These are phyloP conservation scores for Oryza longistaminata DNA, from an alignment of 176 grass and related monocot species.

Conservation along the genomic window DNA sequence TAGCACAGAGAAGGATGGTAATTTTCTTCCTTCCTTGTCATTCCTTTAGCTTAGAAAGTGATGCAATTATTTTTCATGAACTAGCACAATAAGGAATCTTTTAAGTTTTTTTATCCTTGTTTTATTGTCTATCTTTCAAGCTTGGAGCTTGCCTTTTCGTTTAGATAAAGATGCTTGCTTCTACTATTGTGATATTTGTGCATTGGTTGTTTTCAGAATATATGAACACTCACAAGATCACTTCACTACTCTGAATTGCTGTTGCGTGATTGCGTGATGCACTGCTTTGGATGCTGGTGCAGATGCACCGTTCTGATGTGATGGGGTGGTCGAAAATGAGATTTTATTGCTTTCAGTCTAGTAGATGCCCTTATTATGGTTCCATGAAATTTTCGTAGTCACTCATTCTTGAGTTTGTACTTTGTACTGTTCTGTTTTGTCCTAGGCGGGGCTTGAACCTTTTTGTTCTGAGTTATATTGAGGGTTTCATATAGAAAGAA, in stretches of 20 bases:
- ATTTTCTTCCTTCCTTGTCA: conserved; percentile 28
- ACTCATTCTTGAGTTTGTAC: neutral
- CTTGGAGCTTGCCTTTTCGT: neutral
- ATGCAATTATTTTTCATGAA: neutral
- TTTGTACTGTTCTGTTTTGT: conserved; percentile 4
- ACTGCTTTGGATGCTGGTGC: neutral
- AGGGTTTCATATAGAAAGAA: neutral
- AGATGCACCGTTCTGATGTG: conserved; percentile 30
- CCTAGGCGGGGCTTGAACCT: neutral
- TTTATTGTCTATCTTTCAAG: neutral
- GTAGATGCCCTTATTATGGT: neutral
- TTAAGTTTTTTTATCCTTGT: neutral
- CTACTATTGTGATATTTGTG: neutral
- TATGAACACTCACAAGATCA: conserved; percentile 15
- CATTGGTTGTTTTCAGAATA: conserved; percentile 47
- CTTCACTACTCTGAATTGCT: conserved; percentile 22
- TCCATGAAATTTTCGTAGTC: conserved; percentile 18
- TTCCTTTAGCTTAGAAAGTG: conserved; percentile 34
- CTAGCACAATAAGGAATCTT: conserved; percentile 9
- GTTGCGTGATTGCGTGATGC: neutral
- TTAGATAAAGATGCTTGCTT: conserved; percentile 25
- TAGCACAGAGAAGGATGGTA: conserved; percentile 8
- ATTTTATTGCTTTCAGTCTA: conserved; percentile 12
- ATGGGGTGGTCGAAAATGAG: conserved; percentile 6
- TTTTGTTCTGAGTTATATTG: neutral